A percentile compares a stretch with the other conserved stretches of the same genome.
Evolutionary conservation across 306 rosid genomes (phyloP).

Genomic region (Ammopiptanthus mongolicus): DNA sequence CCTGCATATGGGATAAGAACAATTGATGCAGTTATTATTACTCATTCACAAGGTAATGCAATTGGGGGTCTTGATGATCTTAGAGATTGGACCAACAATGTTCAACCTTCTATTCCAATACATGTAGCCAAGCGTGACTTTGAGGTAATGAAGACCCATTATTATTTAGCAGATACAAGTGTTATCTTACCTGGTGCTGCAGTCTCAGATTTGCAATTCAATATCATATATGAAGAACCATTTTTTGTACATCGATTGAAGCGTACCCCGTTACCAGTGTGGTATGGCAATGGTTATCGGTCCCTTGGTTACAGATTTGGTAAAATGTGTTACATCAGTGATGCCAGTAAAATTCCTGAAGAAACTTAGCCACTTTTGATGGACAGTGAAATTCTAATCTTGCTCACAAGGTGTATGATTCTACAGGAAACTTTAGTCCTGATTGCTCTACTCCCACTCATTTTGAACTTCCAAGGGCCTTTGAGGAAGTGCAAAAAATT

Average conservation of each 20-base stretch:
- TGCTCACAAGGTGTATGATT: constrained; percentile 31
- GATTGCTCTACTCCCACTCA: constrained; percentile 82
- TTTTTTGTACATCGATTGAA: constrained; percentile 64
- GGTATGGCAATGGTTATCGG: constrained; percentile 86
- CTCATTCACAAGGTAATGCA: constrained; percentile 99
- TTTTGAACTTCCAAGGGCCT: constrained; percentile 93
- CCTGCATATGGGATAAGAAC: constrained; percentile 99
- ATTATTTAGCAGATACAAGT: constrained; percentile 82
- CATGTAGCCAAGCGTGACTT: constrained; percentile 82
- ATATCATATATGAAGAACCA: constrained; percentile 63
- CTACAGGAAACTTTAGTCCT: constrained; percentile 82
- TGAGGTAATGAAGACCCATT: constrained; percentile 98
- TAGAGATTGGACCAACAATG: constrained; percentile 98
- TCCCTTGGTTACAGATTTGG: constrained; percentile 93
- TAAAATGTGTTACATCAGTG: constrained; percentile 86
- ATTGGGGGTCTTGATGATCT: constrained; percentile 98
- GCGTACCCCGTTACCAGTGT: constrained; percentile 89
- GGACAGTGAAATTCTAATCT: constrained; percentile 68
- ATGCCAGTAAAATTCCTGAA: constrained; percentile 86
- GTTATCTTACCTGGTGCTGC: constrained; percentile 78
- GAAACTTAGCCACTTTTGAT: constrained; percentile 88
- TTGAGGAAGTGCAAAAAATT: constrained; percentile 89
- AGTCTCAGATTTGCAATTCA: constrained; percentile 86
- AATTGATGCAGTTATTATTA: constrained; percentile 86
- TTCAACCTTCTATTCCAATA: constrained; percentile 79